phyloP scores from a whole-genome alignment of 768 basidiomycete genomes.

The Suillus placidus region DNA sequence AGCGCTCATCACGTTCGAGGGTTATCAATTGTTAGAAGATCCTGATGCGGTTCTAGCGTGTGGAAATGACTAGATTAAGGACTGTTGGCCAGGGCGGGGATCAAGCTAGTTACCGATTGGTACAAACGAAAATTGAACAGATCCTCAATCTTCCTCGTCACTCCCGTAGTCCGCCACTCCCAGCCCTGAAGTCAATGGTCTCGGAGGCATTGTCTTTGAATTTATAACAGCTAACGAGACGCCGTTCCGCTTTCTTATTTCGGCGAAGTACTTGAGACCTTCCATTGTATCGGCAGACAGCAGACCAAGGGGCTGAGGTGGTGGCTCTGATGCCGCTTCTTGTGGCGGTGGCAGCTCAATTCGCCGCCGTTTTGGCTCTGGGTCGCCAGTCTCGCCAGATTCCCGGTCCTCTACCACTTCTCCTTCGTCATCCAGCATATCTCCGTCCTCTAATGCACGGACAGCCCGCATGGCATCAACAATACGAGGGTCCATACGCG shows the following conservation, averaged over 20 bases:
- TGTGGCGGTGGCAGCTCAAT: slow-evolving; percentile 32
- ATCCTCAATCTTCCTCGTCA: slow-evolving; percentile 53
- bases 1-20: not conserved
- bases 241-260: slow-evolving; percentile 75
- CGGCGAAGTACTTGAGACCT: slow-evolving; percentile 88
- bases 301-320: slow-evolving; percentile 54
- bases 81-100: not conserved
- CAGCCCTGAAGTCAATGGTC: slow-evolving; percentile 45
- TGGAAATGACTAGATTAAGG: not conserved
- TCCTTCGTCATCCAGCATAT: slow-evolving; percentile 38
- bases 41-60: not conserved
- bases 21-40: not conserved
- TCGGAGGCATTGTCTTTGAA: slow-evolving; percentile 33
- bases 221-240: slow-evolving; percentile 10
- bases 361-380: slow-evolving; percentile 41
- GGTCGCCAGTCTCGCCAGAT: slow-evolving; percentile 40
- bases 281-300: slow-evolving; percentile 86
- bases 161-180: slow-evolving; percentile 80
- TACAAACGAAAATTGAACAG: slow-evolving; percentile 10
- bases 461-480: slow-evolving; percentile 88
- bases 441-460: slow-evolving; percentile 86
- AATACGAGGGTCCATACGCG: slow-evolving; percentile 83
- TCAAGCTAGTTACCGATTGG: slow-evolving; percentile 1
- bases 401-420: slow-evolving; percentile 32
- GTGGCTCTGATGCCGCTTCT: slow-evolving; percentile 32